Percentiles rank a stretch among this genome's conserved stretches.
These are phyloP conservation scores for Cladosporium sp. DNA, from an alignment of 2,329 filamentous ascomycete genomes.

Conservation along the genomic window DNA sequence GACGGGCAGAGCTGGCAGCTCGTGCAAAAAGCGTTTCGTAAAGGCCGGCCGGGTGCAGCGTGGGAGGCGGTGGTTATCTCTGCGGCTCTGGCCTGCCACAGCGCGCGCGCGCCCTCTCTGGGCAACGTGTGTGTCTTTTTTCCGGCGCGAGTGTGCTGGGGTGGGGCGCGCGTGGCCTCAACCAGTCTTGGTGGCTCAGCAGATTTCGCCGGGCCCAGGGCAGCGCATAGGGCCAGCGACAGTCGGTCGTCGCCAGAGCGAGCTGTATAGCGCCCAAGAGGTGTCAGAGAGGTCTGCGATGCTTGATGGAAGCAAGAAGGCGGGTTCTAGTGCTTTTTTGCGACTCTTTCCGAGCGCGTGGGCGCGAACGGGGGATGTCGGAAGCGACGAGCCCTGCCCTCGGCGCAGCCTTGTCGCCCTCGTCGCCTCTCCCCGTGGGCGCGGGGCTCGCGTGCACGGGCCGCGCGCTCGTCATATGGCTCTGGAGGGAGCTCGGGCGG, in stretches of 20 bases:
- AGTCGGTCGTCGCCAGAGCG: too few relatives aligned
- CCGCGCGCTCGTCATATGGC: background rate
- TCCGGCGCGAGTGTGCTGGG: background rate
- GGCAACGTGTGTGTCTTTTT: background rate
- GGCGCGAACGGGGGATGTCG: background rate
- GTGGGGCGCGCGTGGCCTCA: background rate
- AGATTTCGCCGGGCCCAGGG: background rate
- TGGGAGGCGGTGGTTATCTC: background rate
- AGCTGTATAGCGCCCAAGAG: too few relatives aligned
- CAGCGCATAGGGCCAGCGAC: too few relatives aligned
- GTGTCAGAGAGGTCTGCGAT: background rate
- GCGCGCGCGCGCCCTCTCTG: background rate
- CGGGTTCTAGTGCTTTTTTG: constrained; percentile 1
- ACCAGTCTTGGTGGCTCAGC: background rate
- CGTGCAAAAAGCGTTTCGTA: background rate
- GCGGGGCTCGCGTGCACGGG: background rate
- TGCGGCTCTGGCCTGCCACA: background rate
- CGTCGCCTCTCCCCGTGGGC: constrained; percentile 2
- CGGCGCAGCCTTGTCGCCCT: constrained; percentile 4
- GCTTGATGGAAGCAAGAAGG: constrained; percentile 1
- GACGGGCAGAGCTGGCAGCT: too few relatives aligned
- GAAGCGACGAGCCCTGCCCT: background rate
- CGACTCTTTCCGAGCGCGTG: constrained; percentile 3
- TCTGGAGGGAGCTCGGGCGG: background rate
- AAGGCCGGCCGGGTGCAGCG: background rate